Percentiles rank a stretch among this genome's conserved stretches.
phyloP scores from a whole-genome alignment of 768 basidiomycete species.

The Daedaleopsis sinensis region DNA sequence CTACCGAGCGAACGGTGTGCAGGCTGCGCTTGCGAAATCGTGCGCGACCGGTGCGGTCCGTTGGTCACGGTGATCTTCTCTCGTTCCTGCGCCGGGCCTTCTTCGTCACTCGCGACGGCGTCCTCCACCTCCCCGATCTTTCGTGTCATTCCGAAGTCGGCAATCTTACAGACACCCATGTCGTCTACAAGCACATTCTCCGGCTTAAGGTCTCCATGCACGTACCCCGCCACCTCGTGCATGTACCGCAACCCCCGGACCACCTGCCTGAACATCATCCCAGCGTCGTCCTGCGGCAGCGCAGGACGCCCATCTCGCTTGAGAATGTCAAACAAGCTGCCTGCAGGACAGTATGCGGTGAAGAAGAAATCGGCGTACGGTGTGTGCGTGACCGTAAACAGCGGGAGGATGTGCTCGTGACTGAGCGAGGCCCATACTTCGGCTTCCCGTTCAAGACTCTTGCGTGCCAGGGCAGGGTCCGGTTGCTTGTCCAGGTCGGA shows the following conservation, averaged over 20 bases:
- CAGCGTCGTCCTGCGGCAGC: constrained; percentile 75
- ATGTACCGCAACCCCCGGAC: constrained; percentile 82
- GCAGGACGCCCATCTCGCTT: constrained; percentile 69
- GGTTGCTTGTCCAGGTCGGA: constrained; percentile 56
- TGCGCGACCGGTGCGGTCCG: constrained; percentile 11
- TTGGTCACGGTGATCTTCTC: too few relatives aligned
- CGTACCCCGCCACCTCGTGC: constrained; percentile 73
- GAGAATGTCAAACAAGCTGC: constrained; percentile 83
- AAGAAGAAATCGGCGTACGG: constrained; percentile 76
- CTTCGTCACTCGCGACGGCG: constrained; percentile 35
- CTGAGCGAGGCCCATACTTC: constrained; percentile 72
- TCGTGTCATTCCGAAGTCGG: constrained; percentile 83
- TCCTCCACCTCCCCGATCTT: constrained; percentile 53
- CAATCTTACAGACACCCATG: constrained; percentile 82
- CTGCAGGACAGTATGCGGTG: constrained; percentile 82
- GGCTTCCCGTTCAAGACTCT: constrained; percentile 71
- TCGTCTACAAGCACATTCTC: constrained; percentile 96
- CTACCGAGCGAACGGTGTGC: constrained; percentile 27
- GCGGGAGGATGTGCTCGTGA: constrained; percentile 87
- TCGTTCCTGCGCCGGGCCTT: constrained; percentile 6
- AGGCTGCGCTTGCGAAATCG: constrained; percentile 15
- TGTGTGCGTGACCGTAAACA: constrained; percentile 66
- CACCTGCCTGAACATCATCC: constrained; percentile 86
- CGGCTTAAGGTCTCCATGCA: constrained; percentile 95
- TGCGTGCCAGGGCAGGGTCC: constrained; percentile 49